A percentile compares a stretch with the other conserved stretches of the same genome.
phyloP scores from a whole-genome alignment of 225 moss, liverwort and hornwort genomes.

The Ulota crispa region DNA sequence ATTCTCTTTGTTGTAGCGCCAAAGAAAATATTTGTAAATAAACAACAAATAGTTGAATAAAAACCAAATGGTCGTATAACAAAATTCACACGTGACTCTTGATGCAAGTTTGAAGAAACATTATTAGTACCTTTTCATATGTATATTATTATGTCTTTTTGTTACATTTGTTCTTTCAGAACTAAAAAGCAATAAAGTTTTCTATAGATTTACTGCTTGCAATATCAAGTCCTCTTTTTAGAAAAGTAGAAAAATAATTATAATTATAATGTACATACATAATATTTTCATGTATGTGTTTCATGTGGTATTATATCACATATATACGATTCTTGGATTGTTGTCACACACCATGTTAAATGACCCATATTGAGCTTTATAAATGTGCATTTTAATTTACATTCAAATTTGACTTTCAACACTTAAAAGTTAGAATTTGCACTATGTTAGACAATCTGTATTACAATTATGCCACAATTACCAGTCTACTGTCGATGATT shows the following conservation, averaged over 20 bases:
- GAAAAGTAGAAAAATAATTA: not conserved
- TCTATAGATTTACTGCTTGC: not conserved
- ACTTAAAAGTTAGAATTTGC: too few relatives aligned
- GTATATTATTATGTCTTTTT: not conserved
- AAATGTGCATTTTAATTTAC: too few relatives aligned
- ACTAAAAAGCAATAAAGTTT: too few relatives aligned
- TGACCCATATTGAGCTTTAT: too few relatives aligned
- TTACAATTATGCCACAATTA: too few relatives aligned
- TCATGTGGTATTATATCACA: too few relatives aligned
- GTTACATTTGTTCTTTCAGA: fast-evolving
- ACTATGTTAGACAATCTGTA: too few relatives aligned
- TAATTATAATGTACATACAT: not conserved
- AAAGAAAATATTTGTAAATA: not conserved
- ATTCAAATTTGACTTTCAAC: too few relatives aligned
- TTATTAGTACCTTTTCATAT: not conserved
- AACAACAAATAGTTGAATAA: not conserved
- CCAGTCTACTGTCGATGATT: too few relatives aligned
- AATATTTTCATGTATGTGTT: not conserved
- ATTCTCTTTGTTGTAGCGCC: not conserved
- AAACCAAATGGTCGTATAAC: not conserved
- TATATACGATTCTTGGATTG: too few relatives aligned
- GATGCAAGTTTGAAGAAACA: not conserved
- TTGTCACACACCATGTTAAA: too few relatives aligned
- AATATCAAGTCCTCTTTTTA: not conserved
- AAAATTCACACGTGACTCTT: not conserved